Conservation (phyloP, 805 yeast species). For the Starmerella vaccinii region DNA sequence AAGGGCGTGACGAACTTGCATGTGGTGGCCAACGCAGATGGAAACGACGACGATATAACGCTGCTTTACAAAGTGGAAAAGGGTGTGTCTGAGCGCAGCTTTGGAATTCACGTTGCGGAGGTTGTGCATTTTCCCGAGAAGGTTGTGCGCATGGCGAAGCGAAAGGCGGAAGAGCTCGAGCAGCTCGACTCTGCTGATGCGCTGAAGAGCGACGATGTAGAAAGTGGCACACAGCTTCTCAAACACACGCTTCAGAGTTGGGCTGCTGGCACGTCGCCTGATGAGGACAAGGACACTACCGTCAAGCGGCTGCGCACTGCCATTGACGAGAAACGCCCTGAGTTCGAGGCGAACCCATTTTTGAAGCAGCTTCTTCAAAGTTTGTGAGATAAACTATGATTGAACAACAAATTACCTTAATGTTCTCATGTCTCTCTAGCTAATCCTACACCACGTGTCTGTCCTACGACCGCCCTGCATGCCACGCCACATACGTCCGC, state of each 20-base stretch:
- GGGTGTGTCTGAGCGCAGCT: slow-evolving; percentile 91
- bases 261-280: slow-evolving; percentile 25
- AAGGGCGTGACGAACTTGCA: slow-evolving; percentile 67
- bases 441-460: too few species aligned
- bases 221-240: slow-evolving; percentile 43
- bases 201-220: slow-evolving; percentile 42
- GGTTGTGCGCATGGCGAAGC: slow-evolving; percentile 87
- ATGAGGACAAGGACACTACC: slow-evolving; percentile 13
- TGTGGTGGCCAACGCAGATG: slow-evolving; percentile 57
- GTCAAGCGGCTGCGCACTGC: slow-evolving; percentile 13
- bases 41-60: slow-evolving; percentile 48
- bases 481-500: too few species aligned
- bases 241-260: slow-evolving; percentile 37
- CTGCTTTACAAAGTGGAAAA: slow-evolving; percentile 87
- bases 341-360: slow-evolving; percentile 19
- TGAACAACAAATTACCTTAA: too few species aligned
- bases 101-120: slow-evolving; percentile 97
- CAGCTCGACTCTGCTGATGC: slow-evolving; percentile 38
- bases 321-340: slow-evolving; percentile 6
- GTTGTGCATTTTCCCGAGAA: slow-evolving; percentile 85
- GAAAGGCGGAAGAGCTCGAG: slow-evolving; percentile 83
- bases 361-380: slow-evolving; percentile 10
- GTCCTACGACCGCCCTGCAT: too few species aligned
- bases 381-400: not conserved
- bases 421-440: too few species aligned